These are phyloP conservation scores for Cutaneotrichosporon mucoides DNA, from an alignment of 1,284 basidiomycete species.

Conservation along the genomic window DNA sequence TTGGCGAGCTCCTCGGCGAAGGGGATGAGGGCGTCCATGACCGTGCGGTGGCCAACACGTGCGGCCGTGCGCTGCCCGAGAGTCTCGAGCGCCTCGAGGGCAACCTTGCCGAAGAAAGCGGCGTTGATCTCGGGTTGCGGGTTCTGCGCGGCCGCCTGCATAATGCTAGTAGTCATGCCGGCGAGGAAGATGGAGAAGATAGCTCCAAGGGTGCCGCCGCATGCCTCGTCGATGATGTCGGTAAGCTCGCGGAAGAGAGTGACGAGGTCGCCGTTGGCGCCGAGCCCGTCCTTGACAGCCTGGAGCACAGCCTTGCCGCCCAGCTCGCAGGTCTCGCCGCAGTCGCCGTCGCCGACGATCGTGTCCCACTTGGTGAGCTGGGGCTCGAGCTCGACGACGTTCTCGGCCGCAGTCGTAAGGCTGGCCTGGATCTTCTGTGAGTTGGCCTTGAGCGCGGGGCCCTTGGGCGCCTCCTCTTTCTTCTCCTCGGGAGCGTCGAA, in stretches of 20 bases:
- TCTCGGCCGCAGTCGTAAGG: slow-evolving; percentile 32
- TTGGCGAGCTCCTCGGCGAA: slow-evolving; percentile 46
- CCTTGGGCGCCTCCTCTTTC: slow-evolving; percentile 23
- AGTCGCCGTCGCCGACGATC: slow-evolving; percentile 45
- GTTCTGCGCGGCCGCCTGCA: slow-evolving; percentile 17
- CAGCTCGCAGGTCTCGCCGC: slow-evolving; percentile 45
- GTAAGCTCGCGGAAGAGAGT: slow-evolving; percentile 43
- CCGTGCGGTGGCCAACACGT: slow-evolving; percentile 50
- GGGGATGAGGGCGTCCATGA: slow-evolving; percentile 52
- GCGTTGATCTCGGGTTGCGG: slow-evolving; percentile 7
- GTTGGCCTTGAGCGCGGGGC: slow-evolving; percentile 33
- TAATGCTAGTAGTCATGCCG: slow-evolving; percentile 38
- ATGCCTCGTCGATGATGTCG: slow-evolving; percentile 45
- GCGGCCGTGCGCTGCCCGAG: slow-evolving; percentile 50
- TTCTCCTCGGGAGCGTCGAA: slow-evolving; percentile 37
- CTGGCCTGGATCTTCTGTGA: slow-evolving; percentile 22
- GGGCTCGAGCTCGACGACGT: slow-evolving; percentile 48
- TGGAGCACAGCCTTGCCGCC: slow-evolving; percentile 40
- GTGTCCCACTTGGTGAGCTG: slow-evolving; percentile 53
- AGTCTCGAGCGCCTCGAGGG: slow-evolving; percentile 35
- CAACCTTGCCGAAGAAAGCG: slow-evolving; percentile 13
- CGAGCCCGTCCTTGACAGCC: slow-evolving; percentile 31
- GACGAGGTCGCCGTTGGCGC: slow-evolving; percentile 40
- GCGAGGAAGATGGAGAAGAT: slow-evolving; percentile 48
- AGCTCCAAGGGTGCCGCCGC: slow-evolving; percentile 45